phyloP scores from a whole-genome alignment of 2,329 filamentous ascomycete genomes.

The Nannizzia gypsea region DNA sequence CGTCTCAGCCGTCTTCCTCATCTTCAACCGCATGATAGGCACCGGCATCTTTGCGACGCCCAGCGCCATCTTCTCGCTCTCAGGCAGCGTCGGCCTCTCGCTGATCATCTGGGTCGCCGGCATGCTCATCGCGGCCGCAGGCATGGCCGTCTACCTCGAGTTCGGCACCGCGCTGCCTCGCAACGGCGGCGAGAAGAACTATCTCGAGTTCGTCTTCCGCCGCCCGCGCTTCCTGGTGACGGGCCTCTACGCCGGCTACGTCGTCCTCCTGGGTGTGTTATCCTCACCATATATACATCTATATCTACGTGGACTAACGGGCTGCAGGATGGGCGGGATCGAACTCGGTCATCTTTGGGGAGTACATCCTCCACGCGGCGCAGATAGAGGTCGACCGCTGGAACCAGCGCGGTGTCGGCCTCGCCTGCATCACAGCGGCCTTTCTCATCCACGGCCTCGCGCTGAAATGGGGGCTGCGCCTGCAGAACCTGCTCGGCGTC shows the following conservation, averaged over 20 bases:
- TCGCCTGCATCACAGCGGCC: conserved; percentile 54
- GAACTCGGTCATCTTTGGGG: conserved; percentile 58
- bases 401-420: conserved; percentile 55
- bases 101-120: conserved; percentile 52
- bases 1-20: conserved; percentile 24
- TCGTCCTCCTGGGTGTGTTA: conserved; percentile 32
- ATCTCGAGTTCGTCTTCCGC: conserved; percentile 55
- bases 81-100: conserved; percentile 53
- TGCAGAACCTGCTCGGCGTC: conserved; percentile 54
- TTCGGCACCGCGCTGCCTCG: conserved; percentile 57
- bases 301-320: neutral
- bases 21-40: conserved; percentile 48
- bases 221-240: conserved; percentile 50
- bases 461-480: conserved; percentile 53
- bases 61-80: conserved; percentile 50
- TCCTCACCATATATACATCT: conserved; percentile 10
- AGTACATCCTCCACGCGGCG: conserved; percentile 57
- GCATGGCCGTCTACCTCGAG: conserved; percentile 51
- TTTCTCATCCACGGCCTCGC: conserved; percentile 55
- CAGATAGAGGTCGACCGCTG: conserved; percentile 50
- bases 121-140: conserved; percentile 47
- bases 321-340: conserved; percentile 44
- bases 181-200: conserved; percentile 56
- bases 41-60: conserved; percentile 60
- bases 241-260: conserved; percentile 45